Evolutionary conservation across 1,139 yeast genomes (phyloP), one percentile per base, ranked within the genome.

Genomic region (Spencermartinsiella ligniputridi): DNA sequence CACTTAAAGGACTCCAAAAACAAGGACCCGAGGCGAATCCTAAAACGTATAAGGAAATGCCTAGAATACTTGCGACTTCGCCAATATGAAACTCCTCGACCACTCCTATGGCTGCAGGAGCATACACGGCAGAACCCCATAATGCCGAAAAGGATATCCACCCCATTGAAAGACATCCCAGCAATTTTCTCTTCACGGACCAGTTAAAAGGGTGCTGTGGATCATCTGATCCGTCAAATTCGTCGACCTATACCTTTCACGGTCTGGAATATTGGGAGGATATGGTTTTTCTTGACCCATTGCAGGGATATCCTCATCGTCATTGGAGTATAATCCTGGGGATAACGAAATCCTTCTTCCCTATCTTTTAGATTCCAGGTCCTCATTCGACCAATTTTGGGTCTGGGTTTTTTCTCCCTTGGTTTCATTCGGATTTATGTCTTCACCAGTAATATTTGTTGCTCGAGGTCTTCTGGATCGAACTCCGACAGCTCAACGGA

Each of bases 21-120:
- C 84, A 69, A 3, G 95, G 95, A 13, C 95, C 95, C 0, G 83
- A 74, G 0, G 95, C 95, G 63, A 85, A 86, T 13, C 95, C 95
- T 36, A 82, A 58, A 17, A 87, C 92, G 56, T 76, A 87, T 21
- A 86, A 68, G 0, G 94, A 78, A 9, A 84, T 73, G 40, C 86
- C 84, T 32, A 86, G 69, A 51, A 4, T 44, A 9, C 51, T 72
- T 1, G 62, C 64, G 2, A 57, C 64, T n/a, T 45, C 44, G 3
- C 66, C 61, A 3, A 65, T 62, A 33, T 56, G 53, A 47, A 54
- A 67, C 32, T 56, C 51, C 29, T 42, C 49, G 42, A 60, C 51
- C 18, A 73, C 49, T 3, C 52, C 57, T 1, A 51, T 49, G 5
- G 61, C 52, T 2, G 67, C 70, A 3, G 69, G 62, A 1, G 76